phyloP scores from a whole-genome alignment of 306 rosid genomes.

The Vigna nakashimae region DNA sequence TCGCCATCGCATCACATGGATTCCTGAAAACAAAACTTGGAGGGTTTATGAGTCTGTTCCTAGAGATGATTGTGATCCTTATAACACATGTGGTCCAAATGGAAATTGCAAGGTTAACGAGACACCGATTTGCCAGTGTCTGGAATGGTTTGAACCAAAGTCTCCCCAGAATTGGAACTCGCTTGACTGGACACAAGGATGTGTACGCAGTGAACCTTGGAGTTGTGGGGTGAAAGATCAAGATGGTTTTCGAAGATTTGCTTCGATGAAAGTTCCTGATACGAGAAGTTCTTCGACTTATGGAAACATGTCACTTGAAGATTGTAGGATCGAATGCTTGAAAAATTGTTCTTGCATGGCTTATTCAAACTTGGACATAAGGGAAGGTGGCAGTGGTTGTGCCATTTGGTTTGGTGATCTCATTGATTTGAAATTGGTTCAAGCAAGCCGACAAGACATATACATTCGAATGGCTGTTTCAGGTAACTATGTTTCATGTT shows the following conservation, averaged over 20 bases:
- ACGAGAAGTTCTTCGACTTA: background rate
- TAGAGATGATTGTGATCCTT: background rate
- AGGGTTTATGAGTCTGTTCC: background rate
- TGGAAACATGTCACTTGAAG: background rate
- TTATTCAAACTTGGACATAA: conserved; percentile 7
- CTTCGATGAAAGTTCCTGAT: background rate
- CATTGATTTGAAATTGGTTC: background rate
- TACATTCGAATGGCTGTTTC: background rate
- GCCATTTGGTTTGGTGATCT: conserved; percentile 32
- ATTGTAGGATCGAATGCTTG: background rate
- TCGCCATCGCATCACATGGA: background rate
- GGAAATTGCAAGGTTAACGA: background rate
- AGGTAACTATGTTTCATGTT: background rate
- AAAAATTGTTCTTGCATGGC: conserved; percentile 1
- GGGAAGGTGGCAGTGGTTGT: conserved; percentile 12
- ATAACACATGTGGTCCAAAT: background rate
- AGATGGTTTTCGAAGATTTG: conserved; percentile 24
- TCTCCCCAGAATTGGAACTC: background rate
- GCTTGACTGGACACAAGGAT: background rate
- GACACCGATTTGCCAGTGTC: background rate
- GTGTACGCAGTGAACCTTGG: background rate
- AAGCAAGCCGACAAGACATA: background rate
- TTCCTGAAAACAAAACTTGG: background rate
- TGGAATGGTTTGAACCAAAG: background rate
- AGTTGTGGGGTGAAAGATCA: background rate